These are phyloP conservation scores for Pistacia atlantica DNA, from an alignment of 345 rosid genomes.

Conservation along the genomic window DNA sequence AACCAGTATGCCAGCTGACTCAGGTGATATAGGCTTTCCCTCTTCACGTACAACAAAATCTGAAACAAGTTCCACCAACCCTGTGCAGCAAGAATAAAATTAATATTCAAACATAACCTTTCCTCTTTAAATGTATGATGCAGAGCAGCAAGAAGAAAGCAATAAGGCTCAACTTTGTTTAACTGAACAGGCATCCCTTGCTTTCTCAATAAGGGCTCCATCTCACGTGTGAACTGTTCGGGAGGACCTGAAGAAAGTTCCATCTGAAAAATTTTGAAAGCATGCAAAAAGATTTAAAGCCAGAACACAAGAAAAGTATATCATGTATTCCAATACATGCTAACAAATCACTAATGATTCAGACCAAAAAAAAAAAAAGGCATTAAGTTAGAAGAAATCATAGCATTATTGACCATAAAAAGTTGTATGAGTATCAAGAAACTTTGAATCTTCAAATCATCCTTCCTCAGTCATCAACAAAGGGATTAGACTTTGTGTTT, in stretches of 20 bases:
- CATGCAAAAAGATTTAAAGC: not conserved
- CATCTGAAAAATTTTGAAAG: slow-evolving; percentile 48
- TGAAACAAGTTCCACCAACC: slow-evolving; percentile 85
- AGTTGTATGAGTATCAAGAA: not conserved
- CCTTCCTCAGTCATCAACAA: not conserved
- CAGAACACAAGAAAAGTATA: not conserved
- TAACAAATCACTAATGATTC: not conserved
- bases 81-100: slow-evolving; percentile 34
- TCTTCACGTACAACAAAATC: slow-evolving; percentile 92
- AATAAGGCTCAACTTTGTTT: no score
- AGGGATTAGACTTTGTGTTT: not conserved
- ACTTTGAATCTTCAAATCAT: not conserved
- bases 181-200: no score
- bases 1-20: slow-evolving; percentile 91
- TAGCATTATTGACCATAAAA: not conserved
- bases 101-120: not conserved
- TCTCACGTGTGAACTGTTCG: slow-evolving; percentile 92
- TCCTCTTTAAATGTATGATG: no score
- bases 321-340: not conserved
- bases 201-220: slow-evolving; percentile 99
- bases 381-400: not conserved
- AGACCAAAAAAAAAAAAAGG: not conserved
- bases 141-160: no score
- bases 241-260: slow-evolving; percentile 87
- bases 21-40: slow-evolving; percentile 88